Conservation (phyloP, 1,139 yeast species). For the Suhomyces guaymorum region DNA sequence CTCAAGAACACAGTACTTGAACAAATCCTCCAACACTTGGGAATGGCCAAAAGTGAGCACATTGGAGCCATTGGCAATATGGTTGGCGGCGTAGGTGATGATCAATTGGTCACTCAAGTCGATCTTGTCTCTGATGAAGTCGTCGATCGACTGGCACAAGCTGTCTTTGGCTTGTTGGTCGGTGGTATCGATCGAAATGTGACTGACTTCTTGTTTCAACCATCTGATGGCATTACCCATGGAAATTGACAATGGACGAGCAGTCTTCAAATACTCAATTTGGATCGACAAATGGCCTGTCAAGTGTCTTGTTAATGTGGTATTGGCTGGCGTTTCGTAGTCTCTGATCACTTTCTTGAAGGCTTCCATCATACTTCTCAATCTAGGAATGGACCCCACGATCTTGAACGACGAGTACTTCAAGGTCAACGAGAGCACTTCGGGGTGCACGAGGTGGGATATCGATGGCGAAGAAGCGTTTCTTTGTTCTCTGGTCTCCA, state of each 20-base stretch:
- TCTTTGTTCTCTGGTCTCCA: constrained; percentile 81
- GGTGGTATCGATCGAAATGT: constrained; percentile 66
- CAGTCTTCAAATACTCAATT: constrained; percentile 86
- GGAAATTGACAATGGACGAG: constrained; percentile 87
- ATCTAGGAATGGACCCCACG: constrained; percentile 88
- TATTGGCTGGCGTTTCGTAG: constrained; percentile 82
- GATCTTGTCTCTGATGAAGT: constrained; percentile 80
- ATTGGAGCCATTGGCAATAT: constrained; percentile 74
- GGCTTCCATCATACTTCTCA: constrained; percentile 80
- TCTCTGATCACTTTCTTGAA: constrained; percentile 79
- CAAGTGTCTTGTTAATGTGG: constrained; percentile 83
- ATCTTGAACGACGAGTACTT: constrained; percentile 81
- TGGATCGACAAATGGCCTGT: constrained; percentile 91
- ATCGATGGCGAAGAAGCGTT: constrained; percentile 63
- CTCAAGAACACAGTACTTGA: constrained; percentile 64
- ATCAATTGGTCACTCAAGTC: constrained; percentile 83
- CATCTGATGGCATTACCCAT: constrained; percentile 99
- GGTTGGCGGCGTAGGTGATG: constrained; percentile 75
- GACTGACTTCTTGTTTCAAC: constrained; percentile 91
- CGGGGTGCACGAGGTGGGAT: constrained; percentile 82
- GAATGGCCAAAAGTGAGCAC: constrained; percentile 89
- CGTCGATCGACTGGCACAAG: constrained; percentile 69
- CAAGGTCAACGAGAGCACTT: constrained; percentile 74
- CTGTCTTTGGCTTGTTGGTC: constrained; percentile 74
- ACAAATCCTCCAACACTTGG: constrained; percentile 74